Evolutionary conservation across 1,284 basidiomycete genomes (phyloP), one percentile per base, ranked within the genome.

Genomic region (Dichomitus squalens): DNA sequence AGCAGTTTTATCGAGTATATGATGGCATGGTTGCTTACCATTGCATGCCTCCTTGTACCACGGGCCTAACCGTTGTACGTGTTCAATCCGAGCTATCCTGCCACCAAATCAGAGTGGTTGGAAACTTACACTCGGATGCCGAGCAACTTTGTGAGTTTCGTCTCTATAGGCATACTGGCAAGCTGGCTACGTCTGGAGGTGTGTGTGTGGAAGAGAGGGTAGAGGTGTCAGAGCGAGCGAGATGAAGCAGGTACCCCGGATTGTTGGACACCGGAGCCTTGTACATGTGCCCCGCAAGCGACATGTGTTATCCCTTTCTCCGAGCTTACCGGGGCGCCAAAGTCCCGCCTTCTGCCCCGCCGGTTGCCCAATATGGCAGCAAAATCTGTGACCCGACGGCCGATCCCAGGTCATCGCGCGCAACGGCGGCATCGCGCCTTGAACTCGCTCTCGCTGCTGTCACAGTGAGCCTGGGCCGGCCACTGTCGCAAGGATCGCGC

Each of bases 21-120:
- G n/a, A n/a, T n/a, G n/a, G n/a, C n/a, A 53, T 39, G 50, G 62
- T 58, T 5, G 60, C 74, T 49, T 75, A 88, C 90, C 90, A 93
- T 83, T 93, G 92, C 91, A 93, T 93, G 27, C 91, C 91, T 54
- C 90, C 90, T 68, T 91, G 90, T 2, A 90, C 84, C 59, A 91
- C 81, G 44, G 87, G 91, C 48, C 88, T 91, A 61, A 21, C 6
- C 44, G 27, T 38, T 41, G 9, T 5, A 38, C n/a, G n/a, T n/a
- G n/a, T n/a, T n/a, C n/a, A n/a, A 31, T 31, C 6, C 29, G 11
- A 31, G 6, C 11, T 31, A 6, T 31, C 5, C 29, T 31, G 5
- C 6, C 29, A 6, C 6, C 29, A 5, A 31, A 31, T 31, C 29
- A 31, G 5, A 31, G 11, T 31, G 11, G 29, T 31, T 6, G 9